These are phyloP conservation scores for Fusarium chaquense DNA, from an alignment of 2,329 filamentous ascomycete species.

Conservation along the genomic window DNA sequence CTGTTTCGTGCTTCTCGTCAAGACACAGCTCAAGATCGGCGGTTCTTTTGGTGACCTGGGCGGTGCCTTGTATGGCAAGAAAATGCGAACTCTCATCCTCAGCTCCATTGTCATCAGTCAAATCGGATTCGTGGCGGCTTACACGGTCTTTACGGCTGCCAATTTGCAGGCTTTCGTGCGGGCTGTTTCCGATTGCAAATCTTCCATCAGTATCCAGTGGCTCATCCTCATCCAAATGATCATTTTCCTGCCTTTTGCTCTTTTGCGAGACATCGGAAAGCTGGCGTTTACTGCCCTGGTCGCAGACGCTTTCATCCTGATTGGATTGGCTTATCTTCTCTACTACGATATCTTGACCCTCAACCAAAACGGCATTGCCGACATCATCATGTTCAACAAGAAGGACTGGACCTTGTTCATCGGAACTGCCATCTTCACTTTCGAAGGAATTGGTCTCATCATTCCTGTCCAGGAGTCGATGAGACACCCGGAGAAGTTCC, in stretches of 20 bases:
- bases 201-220: constrained; percentile 85
- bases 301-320: constrained; percentile 92
- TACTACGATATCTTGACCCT: constrained; percentile 95
- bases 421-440: constrained; percentile 98
- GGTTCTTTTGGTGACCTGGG: constrained; percentile 99
- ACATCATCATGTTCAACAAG: constrained; percentile 91
- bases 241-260: constrained; percentile 92
- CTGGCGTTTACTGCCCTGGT: constrained; percentile 94
- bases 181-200: constrained; percentile 89
- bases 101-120: constrained; percentile 94
- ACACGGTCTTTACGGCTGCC: constrained; percentile 96
- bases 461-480: constrained; percentile 99
- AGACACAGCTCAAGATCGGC: constrained; percentile 84
- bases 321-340: constrained; percentile 92
- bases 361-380: constrained; percentile 78
- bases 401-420: constrained; percentile 98
- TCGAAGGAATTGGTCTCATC: constrained; percentile 96
- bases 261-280: constrained; percentile 97
- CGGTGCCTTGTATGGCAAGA: constrained; percentile 88
- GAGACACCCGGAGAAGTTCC: constrained; percentile 91
- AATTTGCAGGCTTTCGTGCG: constrained; percentile 95
- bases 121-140: constrained; percentile 92
- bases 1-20: constrained; percentile 94
- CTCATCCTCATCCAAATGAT: constrained; percentile 96
- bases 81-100: constrained; percentile 89